A percentile compares a stretch with the other conserved stretches of the same genome.
Conservation (phyloP, 2,329 filamentous ascomycete genomes). For the Ophiostoma sp. region DNA sequence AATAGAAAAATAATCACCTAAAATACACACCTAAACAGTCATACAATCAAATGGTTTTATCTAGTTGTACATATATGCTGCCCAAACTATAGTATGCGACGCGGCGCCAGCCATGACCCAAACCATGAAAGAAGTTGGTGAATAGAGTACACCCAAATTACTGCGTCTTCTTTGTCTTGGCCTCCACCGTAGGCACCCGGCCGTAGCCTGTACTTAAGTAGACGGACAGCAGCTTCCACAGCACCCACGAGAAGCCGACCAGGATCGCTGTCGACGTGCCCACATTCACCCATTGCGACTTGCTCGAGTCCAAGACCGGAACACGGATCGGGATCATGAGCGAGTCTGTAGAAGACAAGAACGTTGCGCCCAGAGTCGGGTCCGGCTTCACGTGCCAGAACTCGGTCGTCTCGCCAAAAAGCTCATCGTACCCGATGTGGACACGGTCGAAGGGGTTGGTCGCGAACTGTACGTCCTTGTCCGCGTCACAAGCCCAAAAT, state of each 20-base stretch:
- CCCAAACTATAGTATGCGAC: not conserved
- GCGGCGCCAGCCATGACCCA: not conserved
- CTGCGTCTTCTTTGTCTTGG: conserved; percentile 32
- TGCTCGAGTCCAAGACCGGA: conserved; percentile 63
- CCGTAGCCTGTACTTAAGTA: conserved; percentile 41
- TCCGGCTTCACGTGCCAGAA: conserved; percentile 75
- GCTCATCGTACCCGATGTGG: conserved; percentile 80
- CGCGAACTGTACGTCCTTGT: conserved; percentile 65
- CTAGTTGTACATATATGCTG: not conserved
- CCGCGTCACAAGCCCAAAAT: conserved; percentile 84
- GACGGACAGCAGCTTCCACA: conserved; percentile 56
- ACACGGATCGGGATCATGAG: conserved; percentile 60
- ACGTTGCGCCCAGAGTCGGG: conserved; percentile 31
- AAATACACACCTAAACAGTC: not conserved
- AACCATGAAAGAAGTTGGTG: not conserved
- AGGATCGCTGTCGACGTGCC: conserved; percentile 61
- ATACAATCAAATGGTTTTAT: not conserved
- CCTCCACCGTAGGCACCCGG: conserved; percentile 23
- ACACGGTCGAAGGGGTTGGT: conserved; percentile 81
- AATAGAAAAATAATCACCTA: not conserved
- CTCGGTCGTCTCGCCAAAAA: conserved; percentile 74
- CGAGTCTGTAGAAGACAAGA: conserved; percentile 28
- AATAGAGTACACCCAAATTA: conserved; percentile 1
- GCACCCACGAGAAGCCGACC: conserved; percentile 68
- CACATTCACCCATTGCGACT: conserved; percentile 49